Base-by-base conservation (phyloP, 2,329 filamentous ascomycete species). In the Coniella lustricola region DNA sequence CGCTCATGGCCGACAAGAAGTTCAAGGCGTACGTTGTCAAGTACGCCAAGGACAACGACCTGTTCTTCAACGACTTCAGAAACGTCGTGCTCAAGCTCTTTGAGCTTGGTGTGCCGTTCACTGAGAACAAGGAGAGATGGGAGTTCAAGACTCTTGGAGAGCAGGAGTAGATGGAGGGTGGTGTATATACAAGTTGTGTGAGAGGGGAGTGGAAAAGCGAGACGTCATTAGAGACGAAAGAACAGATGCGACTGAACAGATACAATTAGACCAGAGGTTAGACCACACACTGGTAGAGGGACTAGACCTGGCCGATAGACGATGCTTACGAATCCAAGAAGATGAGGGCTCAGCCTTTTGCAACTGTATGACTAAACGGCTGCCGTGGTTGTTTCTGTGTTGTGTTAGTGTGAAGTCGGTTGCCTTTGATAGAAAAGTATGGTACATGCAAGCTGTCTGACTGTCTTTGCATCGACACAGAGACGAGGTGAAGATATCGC, bases 21-120 rank as follows among this genome's bases (percentile, higher is more conserved):
- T 94, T 97, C 77, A 82, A 79, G 70, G 73, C 79, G 62, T 83
- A 79, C 61, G 87, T 91, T 25, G 82, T 95, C 68, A 81, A 84
- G 67, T 97, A 96, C 65, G 90, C 91, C 62, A 88, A 88, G 75
- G 88, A 95, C 70, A 88, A 87, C 67, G 86, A 90, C 49, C 74
- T 74, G 44, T 98, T 96, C 80, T 97, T 97, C 80, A 84, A 85
- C 69, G 91, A 97, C 67, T 98, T 97, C 67, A 75, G 83, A 12
- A 78, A 82, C 34, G 90, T 85, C 44, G 75, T 91, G 49, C 70
- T 79, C 59, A 91, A 85, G 74, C 79, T 98, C 42, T 91, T 97
- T 59, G 91, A 97, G 77, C 81, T 96, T 13, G 91, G 91, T 60
- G 91, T 97, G 51, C 90, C 91, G 32, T 97, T 96, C 67, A 68